Base-by-base conservation (phyloP, 768 basidiomycete species). In the Xerocomus spinulosus region DNA sequence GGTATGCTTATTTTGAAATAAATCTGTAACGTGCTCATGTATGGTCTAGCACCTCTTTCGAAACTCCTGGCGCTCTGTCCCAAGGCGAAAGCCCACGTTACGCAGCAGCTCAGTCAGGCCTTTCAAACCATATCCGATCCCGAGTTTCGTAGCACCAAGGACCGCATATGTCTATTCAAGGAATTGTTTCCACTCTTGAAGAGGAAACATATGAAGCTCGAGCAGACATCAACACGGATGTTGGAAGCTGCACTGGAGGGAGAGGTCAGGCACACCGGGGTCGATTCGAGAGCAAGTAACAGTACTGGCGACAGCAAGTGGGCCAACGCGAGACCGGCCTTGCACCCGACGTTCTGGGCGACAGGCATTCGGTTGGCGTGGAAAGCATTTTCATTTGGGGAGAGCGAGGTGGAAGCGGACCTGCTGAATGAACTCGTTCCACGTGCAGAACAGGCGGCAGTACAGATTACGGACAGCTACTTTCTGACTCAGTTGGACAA, bases 101-200 rank as follows among this genome's bases (percentile, higher is more conserved):
- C 2, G 2, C 38, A 20, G 3, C 46, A 53, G 1, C n/a, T 58
- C 4, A 29, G 38, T 17, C 15, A 46, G 18, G 26, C 29, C 1
- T 34, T 53, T 9, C 17, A 23, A 5, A 23, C 2, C 0, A 63
- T 65, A 2, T 3, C 23, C 6, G 18, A 51, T 18, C 8, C 0
- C 1, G 58, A 58, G 0, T 60, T 55, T 43, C 46, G 18, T 21
- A 3, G 0, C 6, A 26, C 40, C 17, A 65, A 65, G 41, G 34
- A 55, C 0, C 58, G 46, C 6, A 36, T 66, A 12, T 20, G 33
- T 20, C 7, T 54, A 2, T 46, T 53, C 28, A 53, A 52, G 20
- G 47, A 36, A 18, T 17, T 65, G 2, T 1, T 1, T 7, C 9
- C 34, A 0, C 38, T 48, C 8, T 20, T 49, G 9, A 21, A 41